Percentiles rank a stretch among this genome's conserved stretches.
These are phyloP conservation scores for Chenopodium album DNA, from an alignment of 148 eudicot genomes.

Conservation along the genomic window DNA sequence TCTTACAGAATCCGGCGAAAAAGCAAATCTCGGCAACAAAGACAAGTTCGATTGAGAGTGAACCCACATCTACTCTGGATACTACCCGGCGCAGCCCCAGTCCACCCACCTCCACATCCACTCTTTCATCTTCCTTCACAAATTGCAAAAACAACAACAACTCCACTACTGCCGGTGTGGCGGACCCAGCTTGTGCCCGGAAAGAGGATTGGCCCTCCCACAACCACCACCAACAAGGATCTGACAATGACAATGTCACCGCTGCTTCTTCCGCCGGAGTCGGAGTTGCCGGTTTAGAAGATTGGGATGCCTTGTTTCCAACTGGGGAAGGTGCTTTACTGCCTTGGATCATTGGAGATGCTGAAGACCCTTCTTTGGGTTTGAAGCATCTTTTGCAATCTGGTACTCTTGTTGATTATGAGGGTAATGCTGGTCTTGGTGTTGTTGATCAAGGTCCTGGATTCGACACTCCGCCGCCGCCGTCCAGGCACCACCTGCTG, in stretches of 20 bases:
- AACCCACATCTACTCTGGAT: slow-evolving; percentile 80
- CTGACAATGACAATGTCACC: slow-evolving; percentile 9
- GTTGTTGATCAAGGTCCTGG: slow-evolving; percentile 56
- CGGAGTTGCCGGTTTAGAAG: slow-evolving; percentile 50
- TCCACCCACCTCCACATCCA: slow-evolving; percentile 62
- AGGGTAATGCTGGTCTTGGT: slow-evolving; percentile 51
- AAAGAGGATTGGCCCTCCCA: slow-evolving; percentile 16
- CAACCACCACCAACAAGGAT: slow-evolving; percentile 24
- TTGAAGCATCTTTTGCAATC: slow-evolving; percentile 58
- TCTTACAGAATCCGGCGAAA: no score
- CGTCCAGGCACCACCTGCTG: background rate
- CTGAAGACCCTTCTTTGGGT: slow-evolving; percentile 59
- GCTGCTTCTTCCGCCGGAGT: background rate
- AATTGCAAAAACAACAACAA: slow-evolving; percentile 22
- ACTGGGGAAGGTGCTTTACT: slow-evolving; percentile 62
- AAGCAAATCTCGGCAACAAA: background rate
- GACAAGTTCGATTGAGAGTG: slow-evolving; percentile 36
- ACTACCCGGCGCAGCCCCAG: slow-evolving; percentile 53
- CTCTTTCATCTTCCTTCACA: slow-evolving; percentile 53
- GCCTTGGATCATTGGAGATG: slow-evolving; percentile 78
- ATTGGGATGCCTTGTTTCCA: slow-evolving; percentile 68
- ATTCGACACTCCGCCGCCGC: slow-evolving; percentile 3
- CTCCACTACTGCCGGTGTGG: slow-evolving; percentile 46
- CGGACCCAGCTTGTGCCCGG: slow-evolving; percentile 22
- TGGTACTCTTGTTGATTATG: slow-evolving; percentile 41